Evolutionary conservation across 108 stramenopile species (phyloP).

Genomic region (Skeletonema grethae): DNA sequence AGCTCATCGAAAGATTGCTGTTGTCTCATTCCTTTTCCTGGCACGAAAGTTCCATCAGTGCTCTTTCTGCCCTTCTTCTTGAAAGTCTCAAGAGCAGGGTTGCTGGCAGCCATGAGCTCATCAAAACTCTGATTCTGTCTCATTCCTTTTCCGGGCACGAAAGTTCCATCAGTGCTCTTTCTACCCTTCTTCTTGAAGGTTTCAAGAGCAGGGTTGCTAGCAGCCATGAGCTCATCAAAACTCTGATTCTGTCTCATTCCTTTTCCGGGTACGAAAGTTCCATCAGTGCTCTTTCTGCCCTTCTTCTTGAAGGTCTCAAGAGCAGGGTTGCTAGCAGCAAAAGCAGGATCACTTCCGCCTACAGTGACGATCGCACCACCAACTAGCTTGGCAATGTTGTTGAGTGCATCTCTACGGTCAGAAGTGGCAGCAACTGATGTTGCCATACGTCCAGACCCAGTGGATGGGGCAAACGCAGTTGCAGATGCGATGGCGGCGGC

Average conservation of each 20-base stretch:
- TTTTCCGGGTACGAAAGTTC: conserved; percentile 45
- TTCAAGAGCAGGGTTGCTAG: conserved; percentile 50
- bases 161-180: conserved; percentile 18
- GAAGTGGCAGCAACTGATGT: conserved; percentile 36
- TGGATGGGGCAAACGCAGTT: conserved; percentile 36
- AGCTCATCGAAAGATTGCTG: conserved; percentile 45
- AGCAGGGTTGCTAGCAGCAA: conserved; percentile 49
- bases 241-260: conserved; percentile 28
- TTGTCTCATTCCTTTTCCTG: conserved; percentile 37
- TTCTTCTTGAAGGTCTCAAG: conserved; percentile 36
- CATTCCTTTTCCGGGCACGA: conserved; percentile 48
- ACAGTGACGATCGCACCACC: conserved; percentile 34
- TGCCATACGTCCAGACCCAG: conserved; percentile 15
- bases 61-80: conserved; percentile 34
- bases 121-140: conserved; percentile 36
- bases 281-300: conserved; percentile 21
- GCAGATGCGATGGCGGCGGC: conserved; percentile 26
- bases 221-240: conserved; percentile 49
- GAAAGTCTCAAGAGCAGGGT: conserved; percentile 46
- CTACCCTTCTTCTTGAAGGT: conserved; percentile 36
- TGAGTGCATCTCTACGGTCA: conserved; percentile 42
- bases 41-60: conserved; percentile 33
- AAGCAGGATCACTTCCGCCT: conserved; percentile 39
- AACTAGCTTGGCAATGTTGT: conserved; percentile 40
- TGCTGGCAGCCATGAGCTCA: conserved; percentile 45